These are phyloP conservation scores for Saprolegnia diclina DNA, from an alignment of 352 stramenopile species.

Conservation along the genomic window DNA sequence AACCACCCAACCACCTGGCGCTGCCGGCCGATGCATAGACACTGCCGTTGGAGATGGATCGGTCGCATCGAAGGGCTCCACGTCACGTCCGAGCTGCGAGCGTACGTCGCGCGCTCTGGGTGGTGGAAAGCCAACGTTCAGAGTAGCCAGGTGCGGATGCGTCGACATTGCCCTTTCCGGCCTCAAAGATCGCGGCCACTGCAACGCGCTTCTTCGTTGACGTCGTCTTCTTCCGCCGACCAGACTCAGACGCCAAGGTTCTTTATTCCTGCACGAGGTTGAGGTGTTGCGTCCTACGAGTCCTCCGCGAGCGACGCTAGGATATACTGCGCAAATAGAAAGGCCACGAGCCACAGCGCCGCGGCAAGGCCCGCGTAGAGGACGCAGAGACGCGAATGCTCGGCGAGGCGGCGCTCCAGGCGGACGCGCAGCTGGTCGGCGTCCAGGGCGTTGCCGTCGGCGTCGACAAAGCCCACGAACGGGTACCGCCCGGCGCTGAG, in stretches of 20 bases:
- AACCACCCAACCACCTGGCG: too few relatives aligned
- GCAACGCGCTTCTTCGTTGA: not conserved
- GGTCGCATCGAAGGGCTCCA: too few relatives aligned
- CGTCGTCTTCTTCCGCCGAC: not conserved
- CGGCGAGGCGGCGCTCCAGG: not conserved
- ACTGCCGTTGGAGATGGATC: too few relatives aligned
- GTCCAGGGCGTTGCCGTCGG: not conserved
- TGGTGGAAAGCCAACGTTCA: too few relatives aligned
- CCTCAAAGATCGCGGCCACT: too few relatives aligned
- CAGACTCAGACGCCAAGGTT: not conserved
- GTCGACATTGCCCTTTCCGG: too few relatives aligned
- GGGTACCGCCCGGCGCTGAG: constrained; percentile 10
- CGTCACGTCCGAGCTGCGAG: too few relatives aligned
- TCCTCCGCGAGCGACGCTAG: not conserved
- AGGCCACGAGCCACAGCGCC: not conserved
- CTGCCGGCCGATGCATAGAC: too few relatives aligned
- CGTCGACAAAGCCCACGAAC: constrained; percentile 8
- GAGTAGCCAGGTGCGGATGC: too few relatives aligned
- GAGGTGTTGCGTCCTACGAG: not conserved
- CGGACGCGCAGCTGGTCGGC: not conserved
- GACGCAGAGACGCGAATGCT: not conserved
- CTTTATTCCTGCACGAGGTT: not conserved
- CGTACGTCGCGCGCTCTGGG: too few relatives aligned
- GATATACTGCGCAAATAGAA: not conserved
- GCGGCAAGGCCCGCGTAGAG: not conserved